Conservation (phyloP, 352 stramenopile genomes). For the Globisporangium sylvaticum region DNA sequence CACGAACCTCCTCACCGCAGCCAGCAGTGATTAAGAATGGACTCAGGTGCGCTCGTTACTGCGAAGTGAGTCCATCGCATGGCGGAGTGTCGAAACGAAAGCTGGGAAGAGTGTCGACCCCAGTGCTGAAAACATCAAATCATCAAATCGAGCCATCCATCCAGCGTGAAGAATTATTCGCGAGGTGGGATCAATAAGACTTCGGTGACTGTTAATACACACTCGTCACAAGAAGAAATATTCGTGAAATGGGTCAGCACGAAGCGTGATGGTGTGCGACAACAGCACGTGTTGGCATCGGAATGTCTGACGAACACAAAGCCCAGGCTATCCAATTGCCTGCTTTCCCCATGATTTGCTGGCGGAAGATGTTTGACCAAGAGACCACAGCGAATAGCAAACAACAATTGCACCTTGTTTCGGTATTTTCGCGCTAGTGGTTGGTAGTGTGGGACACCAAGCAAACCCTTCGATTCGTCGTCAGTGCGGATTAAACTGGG, state of each 20-base stretch:
- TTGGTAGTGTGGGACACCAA: background rate
- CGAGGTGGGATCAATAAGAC: background rate
- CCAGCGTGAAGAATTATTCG: background rate
- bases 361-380: too few species aligned
- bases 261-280: background rate
- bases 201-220: too few species aligned
- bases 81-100: background rate
- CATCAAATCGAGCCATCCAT: background rate
- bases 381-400: background rate
- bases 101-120: background rate
- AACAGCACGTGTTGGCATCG: background rate
- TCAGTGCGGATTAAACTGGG: background rate
- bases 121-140: background rate
- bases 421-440: background rate
- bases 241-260: background rate
- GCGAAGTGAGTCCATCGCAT: background rate
- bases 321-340: background rate
- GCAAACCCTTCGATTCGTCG: background rate
- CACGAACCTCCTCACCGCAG: background rate
- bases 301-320: background rate
- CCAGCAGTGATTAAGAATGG: too few species aligned
- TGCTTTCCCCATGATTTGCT: background rate
- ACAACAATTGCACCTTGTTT: background rate
- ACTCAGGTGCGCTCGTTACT: background rate
- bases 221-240: background rate